Base-by-base conservation (phyloP, 768 basidiomycete genomes). In the Phaeotremella skinneri region DNA sequence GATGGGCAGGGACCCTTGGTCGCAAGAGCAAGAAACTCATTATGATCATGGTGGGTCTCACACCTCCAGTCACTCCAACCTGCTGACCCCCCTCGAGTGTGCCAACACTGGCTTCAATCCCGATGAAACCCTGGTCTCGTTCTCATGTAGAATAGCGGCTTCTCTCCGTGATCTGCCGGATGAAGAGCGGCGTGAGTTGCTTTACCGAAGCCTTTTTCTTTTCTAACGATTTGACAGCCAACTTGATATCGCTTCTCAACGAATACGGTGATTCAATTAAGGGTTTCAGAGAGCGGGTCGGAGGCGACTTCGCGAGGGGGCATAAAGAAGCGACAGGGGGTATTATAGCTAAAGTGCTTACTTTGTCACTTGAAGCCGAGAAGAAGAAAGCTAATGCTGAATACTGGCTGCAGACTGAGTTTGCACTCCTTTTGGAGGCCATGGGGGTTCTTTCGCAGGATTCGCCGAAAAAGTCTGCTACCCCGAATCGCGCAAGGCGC, bases 261-360 rank as follows among this genome's bases (percentile, higher is more conserved):
- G 76, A 74, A 39, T 80, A 80, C 57, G 81, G 78, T 5, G 62
- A 68, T 43, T 55, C 62, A 9, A 70, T 68, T 49, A 63, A 63
- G 0, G 78, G 78, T 0, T 78, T 81, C 52, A 56, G 66, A 17
- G 78, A 80, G 17, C 54, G 78, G 25, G 80, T 82, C 45, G 81
- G 81, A 23, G 76, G 78, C 2, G 78, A 82, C 54, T 82, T 80
- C 56, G 81, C 81, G 9, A 61, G 80, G 25, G 81, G 81, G 0
- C 81, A 82, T 63, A 79, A 79, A 34, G 77, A 82, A 66, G 81
- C 81, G 6, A 81, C 80, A n/a, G 81, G 81, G 0, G 81, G 81
- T 1, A 81, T 82, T 58, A 80, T 82, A 29, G 58, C 78, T 26
- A 86, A 68, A 49, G 74, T 72, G 14, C 11, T 4, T 17, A 13